Percentiles rank a stretch among this genome's conserved stretches.
These are phyloP conservation scores for Crotalaria pallida DNA, from an alignment of 306 rosid genomes.

Conservation along the genomic window DNA sequence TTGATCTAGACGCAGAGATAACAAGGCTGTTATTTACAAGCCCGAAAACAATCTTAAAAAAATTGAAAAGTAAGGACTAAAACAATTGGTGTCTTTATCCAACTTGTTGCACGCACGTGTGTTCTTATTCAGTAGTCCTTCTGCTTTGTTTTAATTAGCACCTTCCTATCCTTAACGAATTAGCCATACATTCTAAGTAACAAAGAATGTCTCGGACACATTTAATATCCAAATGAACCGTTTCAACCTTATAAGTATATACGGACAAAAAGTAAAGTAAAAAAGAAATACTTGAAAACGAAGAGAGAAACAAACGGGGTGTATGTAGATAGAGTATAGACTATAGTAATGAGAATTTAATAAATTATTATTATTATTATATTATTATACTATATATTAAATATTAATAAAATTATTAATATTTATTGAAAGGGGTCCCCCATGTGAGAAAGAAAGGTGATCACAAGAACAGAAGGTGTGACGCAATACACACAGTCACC, in stretches of 20 bases:
- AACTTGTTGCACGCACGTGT: conserved; percentile 1
- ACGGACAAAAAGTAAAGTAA: background rate
- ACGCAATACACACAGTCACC: conserved; percentile 47
- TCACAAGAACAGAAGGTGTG: conserved; percentile 39
- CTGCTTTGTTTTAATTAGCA: conserved; percentile 12
- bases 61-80: conserved; percentile 17
- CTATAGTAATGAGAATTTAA: background rate
- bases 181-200: conserved; percentile 18
- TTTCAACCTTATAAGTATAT: background rate
- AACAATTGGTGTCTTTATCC: conserved; percentile 22
- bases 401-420: background rate
- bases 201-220: conserved; percentile 34
- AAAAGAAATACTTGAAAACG: background rate
- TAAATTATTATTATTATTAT: conserved; percentile 10
- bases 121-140: conserved; percentile 7
- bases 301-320: too few relatives aligned
- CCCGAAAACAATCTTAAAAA: conserved; percentile 16
- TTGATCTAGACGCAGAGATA: too few relatives aligned
- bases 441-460: conserved; percentile 39
- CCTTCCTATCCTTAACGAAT: conserved; percentile 21
- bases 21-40: background rate
- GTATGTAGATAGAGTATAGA: too few relatives aligned
- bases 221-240: conserved; percentile 16
- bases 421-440: conserved; percentile 36
- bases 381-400: too few relatives aligned